These are phyloP conservation scores for Xylaria hypoxylon DNA, from an alignment of 2,329 filamentous ascomycete genomes.

Conservation along the genomic window DNA sequence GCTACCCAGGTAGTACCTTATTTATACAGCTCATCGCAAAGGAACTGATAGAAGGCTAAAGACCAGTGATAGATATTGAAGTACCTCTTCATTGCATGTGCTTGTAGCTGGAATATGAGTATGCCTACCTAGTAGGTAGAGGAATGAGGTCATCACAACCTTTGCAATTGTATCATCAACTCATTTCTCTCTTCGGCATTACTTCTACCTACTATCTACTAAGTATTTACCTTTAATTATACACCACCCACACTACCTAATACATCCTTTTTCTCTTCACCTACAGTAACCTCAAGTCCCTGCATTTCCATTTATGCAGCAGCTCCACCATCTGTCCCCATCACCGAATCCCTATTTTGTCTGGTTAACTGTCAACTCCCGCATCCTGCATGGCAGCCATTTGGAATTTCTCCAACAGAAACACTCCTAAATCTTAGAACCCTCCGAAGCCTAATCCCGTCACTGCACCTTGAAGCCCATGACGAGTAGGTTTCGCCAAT, in stretches of 20 bases:
- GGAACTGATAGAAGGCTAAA: too few relatives aligned
- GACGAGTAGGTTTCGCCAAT: conserved; percentile 22
- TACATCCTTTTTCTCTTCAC: neutral
- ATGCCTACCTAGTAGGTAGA: neutral
- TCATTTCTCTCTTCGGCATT: conserved; percentile 15
- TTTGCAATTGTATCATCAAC: neutral
- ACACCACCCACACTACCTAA: neutral
- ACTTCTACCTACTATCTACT: neutral
- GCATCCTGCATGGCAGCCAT: conserved; percentile 32
- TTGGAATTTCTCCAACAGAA: conserved; percentile 35
- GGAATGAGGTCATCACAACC: conserved; percentile 44
- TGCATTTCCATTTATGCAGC: conserved; percentile 30
- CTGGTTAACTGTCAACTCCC: conserved; percentile 21
- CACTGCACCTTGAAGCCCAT: conserved; percentile 10
- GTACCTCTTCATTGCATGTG: conserved; percentile 3
- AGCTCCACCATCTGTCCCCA: conserved; percentile 22
- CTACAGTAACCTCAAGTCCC: conserved; percentile 18
- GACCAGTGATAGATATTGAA: too few relatives aligned
- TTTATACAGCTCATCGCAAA: too few relatives aligned
- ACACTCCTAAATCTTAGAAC: neutral
- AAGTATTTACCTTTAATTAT: neutral
- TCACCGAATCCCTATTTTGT: conserved; percentile 19
- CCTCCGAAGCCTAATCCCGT: conserved; percentile 26
- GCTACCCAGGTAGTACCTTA: too few relatives aligned
- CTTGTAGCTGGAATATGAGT: neutral